Base-by-base conservation (phyloP, 176 grass and related monocot species). In the Thalia dealbata region DNA sequence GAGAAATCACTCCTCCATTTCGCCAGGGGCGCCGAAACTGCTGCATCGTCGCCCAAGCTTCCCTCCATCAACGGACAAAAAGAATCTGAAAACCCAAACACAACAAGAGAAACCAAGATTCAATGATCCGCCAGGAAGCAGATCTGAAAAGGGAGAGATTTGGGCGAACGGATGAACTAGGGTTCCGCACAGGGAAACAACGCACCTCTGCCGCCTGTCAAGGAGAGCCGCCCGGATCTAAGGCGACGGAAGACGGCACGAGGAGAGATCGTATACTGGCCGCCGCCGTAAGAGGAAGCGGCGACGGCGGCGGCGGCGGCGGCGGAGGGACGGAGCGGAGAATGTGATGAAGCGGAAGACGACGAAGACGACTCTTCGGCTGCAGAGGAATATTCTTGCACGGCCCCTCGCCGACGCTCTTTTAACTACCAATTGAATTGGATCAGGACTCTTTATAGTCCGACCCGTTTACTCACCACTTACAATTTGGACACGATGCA, bases 1-100 rank as follows among this genome's bases (percentile, higher is more conserved):
- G 86, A 82, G n/a, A 85, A 75, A 27, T 91, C 86, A 67, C 35
- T 85, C 66, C 83, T 79, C 83, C 88, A 91, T 83, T 91, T 89
- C 75, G 83, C 81, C 52, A 84, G 81, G 19, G 88, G 78, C 0
- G 75, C 52, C 61, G 0, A 69, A 81, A 26, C 70, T 26, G 60
- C 29, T 32, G 23, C 58, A 13, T 63, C 6, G n/a, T 43, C 65
- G 65, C 35, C 65, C 19, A 68, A 45, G 22, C 35, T 22, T 68
- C 65, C 65, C 38, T 68, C 65, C 65, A 68, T 68, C 8, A 12
- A 43, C 6, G 10, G 43, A 42, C n/a, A 13, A 21, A 22, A 23
- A 43, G 32, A 38, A 38, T 38, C 65, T 68, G 54, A n/a, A n/a
- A 58, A n/a, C 15, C 18, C 11, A 68, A 41, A 68, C 5, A 19